These are phyloP conservation scores for Microsporum audouinii DNA, from an alignment of 2,329 filamentous ascomycete genomes.

Conservation along the genomic window DNA sequence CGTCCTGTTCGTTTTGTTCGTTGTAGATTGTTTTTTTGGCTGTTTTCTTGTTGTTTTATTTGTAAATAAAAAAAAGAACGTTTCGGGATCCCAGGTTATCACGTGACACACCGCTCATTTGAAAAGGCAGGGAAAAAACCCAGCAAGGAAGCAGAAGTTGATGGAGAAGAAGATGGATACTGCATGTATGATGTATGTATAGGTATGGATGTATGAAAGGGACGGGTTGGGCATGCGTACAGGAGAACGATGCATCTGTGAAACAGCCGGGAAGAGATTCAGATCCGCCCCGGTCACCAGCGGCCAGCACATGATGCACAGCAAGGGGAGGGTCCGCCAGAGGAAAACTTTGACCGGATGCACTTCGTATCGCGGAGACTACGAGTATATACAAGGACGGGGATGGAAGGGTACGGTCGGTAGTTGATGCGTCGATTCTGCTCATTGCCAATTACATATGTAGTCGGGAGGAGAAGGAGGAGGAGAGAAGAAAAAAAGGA, in stretches of 20 bases:
- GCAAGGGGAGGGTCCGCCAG: not conserved
- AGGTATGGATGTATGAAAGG: not conserved
- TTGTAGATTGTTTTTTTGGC: no score
- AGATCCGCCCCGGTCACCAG: not conserved
- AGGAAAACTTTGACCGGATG: not conserved
- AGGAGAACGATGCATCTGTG: not conserved
- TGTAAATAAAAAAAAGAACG: not conserved
- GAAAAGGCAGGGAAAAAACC: not conserved
- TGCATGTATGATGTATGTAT: not conserved
- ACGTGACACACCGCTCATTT: slow-evolving; percentile 1
- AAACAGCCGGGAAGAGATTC: not conserved
- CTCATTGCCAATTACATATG: not conserved
- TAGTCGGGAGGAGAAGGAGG: not conserved
- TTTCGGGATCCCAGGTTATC: not conserved
- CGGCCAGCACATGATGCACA: not conserved
- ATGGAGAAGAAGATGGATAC: not conserved
- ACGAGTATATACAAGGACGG: not conserved
- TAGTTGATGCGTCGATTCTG: not conserved
- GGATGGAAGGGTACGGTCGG: not conserved
- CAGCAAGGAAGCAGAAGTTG: not conserved
- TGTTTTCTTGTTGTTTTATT: no score
- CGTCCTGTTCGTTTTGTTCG: no score
- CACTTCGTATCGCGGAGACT: not conserved
- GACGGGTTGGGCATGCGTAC: not conserved
- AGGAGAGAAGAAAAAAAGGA: not conserved